phyloP scores from a whole-genome alignment of 345 rosid genomes.

The Bretschneidera sinensis region DNA sequence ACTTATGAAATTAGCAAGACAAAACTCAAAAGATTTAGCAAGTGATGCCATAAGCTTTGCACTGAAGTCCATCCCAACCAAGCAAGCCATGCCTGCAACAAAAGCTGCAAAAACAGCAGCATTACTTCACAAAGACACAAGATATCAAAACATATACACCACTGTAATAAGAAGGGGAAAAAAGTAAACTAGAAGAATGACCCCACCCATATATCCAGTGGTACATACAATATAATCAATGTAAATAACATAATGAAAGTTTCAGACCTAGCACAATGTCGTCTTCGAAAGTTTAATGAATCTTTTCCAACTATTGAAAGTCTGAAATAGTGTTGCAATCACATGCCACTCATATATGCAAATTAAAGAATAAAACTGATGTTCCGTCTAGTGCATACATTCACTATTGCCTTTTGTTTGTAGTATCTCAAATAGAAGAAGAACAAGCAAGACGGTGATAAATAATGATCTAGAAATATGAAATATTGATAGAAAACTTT shows the following conservation, averaged over 20 bases:
- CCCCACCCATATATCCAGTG: too few relatives aligned
- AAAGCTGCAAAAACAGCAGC: conserved; percentile 84
- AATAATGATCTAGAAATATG: background rate
- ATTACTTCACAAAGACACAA: conserved; percentile 45
- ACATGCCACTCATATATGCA: background rate
- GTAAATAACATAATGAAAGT: background rate
- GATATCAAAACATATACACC: too few relatives aligned
- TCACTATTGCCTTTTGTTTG: too few relatives aligned
- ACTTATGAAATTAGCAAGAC: background rate
- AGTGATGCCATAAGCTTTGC: conserved; percentile 81
- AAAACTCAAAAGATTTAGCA: conserved; percentile 75
- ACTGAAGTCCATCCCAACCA: conserved; percentile 78
- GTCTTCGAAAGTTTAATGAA: background rate
- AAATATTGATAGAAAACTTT: background rate
- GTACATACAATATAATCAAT: too few relatives aligned
- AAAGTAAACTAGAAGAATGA: background rate
- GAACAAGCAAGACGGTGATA: background rate
- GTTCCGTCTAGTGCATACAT: background rate
- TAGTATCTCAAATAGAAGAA: background rate
- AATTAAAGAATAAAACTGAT: too few relatives aligned
- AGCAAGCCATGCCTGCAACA: conserved; percentile 86
- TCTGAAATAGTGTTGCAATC: background rate
- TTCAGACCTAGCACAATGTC: background rate
- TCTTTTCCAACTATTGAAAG: too few relatives aligned
- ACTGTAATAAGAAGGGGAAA: background rate